Evolutionary conservation across 352 stramenopile genomes (phyloP), one percentile per base, ranked within the genome.

Genomic region (Stephanocyclus meneghinianus): DNA sequence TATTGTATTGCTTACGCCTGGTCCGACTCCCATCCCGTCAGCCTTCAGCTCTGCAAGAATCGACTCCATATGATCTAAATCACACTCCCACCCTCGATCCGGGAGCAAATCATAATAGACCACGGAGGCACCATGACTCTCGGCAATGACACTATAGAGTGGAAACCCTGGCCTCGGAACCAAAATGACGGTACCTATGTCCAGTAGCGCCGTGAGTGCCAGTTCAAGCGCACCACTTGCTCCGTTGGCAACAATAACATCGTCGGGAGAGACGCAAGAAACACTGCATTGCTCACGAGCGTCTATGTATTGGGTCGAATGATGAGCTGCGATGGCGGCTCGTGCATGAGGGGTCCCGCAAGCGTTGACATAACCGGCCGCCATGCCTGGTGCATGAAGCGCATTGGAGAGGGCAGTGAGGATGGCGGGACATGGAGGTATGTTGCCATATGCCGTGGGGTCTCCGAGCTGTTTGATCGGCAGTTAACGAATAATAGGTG

Each of bases 191-290:
- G 97, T 93, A 35, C 94, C 94, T 60, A 94, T 86, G 83, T 98
- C 95, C 48, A 97, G 37, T 2, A 99, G 74, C 18, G 93, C 94
- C 21, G 90, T 95, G 1, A 99, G 81, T 7, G 92, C 94, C 69
- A 98, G 93, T 61, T 98, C 95, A 35, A 99, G 90, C 2, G 96
- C 95, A 35, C 96, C 96, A 0, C 95, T 98, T 74, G 95, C 97
- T 8, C 96, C 96, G 72, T 92, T 97, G 3, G 93, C 85, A 60
- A 99, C 95, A 73, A 98, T 94, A 37, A 99, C 93, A 75, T 98
- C 93, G 48, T 98, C 94, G 66, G 94, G 93, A 50, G 92, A 95
- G 65, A 96, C 80, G 2, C 86, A 6, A 70, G 26, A 11, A 16
- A 53, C 5, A 16, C 13, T 60, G 47, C 47, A 55, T 26, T 35